Evolutionary conservation across 2,329 filamentous ascomycete genomes (phyloP).

Genomic region (Pyricularia sp.): DNA sequence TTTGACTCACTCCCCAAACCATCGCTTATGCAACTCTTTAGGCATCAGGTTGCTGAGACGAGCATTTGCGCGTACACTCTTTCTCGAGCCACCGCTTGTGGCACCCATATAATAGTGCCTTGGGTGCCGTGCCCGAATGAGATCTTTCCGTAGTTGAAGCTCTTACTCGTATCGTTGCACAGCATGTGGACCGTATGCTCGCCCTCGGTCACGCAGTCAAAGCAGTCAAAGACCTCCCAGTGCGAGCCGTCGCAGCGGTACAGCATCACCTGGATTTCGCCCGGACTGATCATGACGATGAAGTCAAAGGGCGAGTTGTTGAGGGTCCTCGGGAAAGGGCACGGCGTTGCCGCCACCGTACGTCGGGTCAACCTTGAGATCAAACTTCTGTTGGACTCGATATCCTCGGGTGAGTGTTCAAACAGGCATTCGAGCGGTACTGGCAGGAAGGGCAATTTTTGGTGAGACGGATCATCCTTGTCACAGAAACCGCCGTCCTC

Average conservation of each 20-base stretch:
- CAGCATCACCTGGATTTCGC: constrained; percentile 19
- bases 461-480: neutral
- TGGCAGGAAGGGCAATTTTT: neutral
- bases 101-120: constrained; percentile 28
- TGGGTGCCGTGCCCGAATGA: constrained; percentile 18
- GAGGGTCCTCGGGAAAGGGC: constrained; percentile 10
- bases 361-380: neutral
- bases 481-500: neutral
- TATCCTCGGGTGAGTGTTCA: neutral
- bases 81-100: constrained; percentile 6
- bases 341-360: neutral
- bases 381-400: neutral
- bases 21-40: too few species aligned
- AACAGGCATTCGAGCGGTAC: constrained; percentile 4
- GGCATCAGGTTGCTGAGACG: too few species aligned
- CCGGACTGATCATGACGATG: constrained; percentile 18
- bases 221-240: constrained; percentile 28
- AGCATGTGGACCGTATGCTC: constrained; percentile 22
- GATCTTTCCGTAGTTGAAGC: constrained; percentile 25
- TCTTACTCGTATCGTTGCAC: constrained; percentile 19
- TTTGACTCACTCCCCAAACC: too few species aligned
- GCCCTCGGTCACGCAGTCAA: constrained; percentile 13
- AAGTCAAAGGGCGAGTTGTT: constrained; percentile 20
- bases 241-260: constrained; percentile 29
- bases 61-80: too few species aligned